These are phyloP conservation scores for Boletus patriciae DNA, from an alignment of 768 basidiomycete species.

Conservation along the genomic window DNA sequence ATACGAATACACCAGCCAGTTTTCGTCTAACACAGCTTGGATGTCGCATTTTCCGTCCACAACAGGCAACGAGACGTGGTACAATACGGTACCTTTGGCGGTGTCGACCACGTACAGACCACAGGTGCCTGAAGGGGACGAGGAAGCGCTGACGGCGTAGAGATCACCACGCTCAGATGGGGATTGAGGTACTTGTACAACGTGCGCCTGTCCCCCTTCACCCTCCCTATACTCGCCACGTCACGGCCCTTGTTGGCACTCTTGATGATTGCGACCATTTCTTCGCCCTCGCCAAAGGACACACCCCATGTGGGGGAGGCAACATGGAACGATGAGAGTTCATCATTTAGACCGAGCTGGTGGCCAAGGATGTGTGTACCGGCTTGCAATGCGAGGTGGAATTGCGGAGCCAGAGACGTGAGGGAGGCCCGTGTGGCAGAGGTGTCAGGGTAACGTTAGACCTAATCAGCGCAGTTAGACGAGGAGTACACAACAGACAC, in stretches of 20 bases:
- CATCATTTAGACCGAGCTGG: constrained; percentile 43
- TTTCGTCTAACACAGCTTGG: constrained; percentile 72
- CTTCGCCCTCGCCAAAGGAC: constrained; percentile 55
- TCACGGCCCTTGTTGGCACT: constrained; percentile 44
- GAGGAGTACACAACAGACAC: too few species aligned
- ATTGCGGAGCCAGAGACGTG: constrained; percentile 39
- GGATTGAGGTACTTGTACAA: constrained; percentile 95
- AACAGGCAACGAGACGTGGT: constrained; percentile 57
- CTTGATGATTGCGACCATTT: constrained; percentile 52
- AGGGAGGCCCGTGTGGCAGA: constrained; percentile 45
- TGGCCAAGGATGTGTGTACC: constrained; percentile 57
- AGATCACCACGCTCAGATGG: constrained; percentile 67
- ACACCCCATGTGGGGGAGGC: constrained; percentile 68
- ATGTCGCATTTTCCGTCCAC: constrained; percentile 55
- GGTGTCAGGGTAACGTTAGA: constrained; percentile 68
- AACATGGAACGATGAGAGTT: constrained; percentile 46
- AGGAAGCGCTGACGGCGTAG: constrained; percentile 34
- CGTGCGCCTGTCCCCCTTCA: constrained; percentile 83
- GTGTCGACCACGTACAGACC: constrained; percentile 78
- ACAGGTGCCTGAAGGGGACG: constrained; percentile 39
- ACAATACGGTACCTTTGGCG: constrained; percentile 74
- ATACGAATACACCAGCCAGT: constrained; percentile 92
- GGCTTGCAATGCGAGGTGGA: constrained; percentile 60
- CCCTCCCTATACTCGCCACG: constrained; percentile 78
- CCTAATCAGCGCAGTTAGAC: constrained; percentile 35